Evolutionary conservation across 164 flowering plant species (phyloP), one percentile per base, ranked within the genome.

Genomic region (Kalanchoe fedtschenkoi): DNA sequence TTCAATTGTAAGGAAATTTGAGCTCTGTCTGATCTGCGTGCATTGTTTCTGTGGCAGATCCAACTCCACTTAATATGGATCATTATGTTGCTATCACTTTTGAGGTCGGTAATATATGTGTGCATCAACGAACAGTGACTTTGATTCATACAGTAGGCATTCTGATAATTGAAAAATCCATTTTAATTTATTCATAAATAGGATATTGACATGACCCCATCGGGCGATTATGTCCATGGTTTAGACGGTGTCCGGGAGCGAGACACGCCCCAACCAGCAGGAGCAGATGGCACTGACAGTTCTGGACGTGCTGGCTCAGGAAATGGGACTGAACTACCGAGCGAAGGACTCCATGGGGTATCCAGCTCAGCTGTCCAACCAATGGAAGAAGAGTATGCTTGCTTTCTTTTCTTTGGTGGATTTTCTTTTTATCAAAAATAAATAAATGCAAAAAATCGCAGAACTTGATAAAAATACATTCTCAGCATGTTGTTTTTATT

Each of bases 41-140:
- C n/a, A n/a, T n/a, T n/a, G n/a, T 30, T 62, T 32, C 26, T 62
- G 13, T 29, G 39, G 28, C 78, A 86, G 99, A 85, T 72, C 87
- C 81, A 66, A 68, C 75, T 66, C 83, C 86, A 5, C 57, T 22
- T 60, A 79, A 67, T 41, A 68, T 66, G 65, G 82, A 83, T 71
- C 80, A 72, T 41, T 90, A 80, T 74, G 62, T 87, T 65, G 74
- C 76, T 37, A 70, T 88, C 59, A 65, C 77, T 42, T 72, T 88
- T 56, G 75, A 81, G 44, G 96, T 86, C 85, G 95, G 88, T 32
- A 43, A 14, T 16, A 22, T 5, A 42, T 57, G 19, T 42, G 6
- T 37, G 19, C 28, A 15, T 24, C 39, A 17, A 38, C 8, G n/a
- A 30, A 15, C 21, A 5, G 58, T 15, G n/a, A 16, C 35, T 56